phyloP scores from a whole-genome alignment of 306 rosid species.

The Pyrus pyrifolia region DNA sequence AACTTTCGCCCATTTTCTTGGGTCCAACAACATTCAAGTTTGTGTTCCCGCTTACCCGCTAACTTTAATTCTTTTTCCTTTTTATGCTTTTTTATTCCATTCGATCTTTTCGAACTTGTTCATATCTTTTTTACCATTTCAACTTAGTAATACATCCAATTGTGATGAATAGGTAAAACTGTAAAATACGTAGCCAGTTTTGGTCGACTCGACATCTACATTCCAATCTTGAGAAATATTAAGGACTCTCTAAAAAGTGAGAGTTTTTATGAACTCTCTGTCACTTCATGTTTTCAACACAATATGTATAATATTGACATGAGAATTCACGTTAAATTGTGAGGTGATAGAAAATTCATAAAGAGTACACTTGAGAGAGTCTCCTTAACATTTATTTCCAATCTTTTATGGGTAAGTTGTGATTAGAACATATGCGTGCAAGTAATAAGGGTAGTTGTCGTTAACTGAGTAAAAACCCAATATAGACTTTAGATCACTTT shows the following conservation, averaged over 20 bases:
- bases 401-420: too few relatives aligned
- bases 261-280: too few relatives aligned
- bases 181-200: background rate
- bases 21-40: slow-evolving; percentile 15
- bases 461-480: too few relatives aligned
- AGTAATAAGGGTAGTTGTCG: background rate
- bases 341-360: too few relatives aligned
- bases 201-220: background rate
- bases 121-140: background rate
- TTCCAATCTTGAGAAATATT: too few relatives aligned
- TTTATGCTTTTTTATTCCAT: background rate
- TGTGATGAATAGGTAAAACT: background rate
- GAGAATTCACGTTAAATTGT: too few relatives aligned
- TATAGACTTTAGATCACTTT: too few relatives aligned
- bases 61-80: background rate
- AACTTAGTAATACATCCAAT: background rate
- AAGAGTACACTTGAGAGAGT: too few relatives aligned
- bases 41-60: slow-evolving; percentile 17
- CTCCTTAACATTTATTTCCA: too few relatives aligned
- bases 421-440: background rate
- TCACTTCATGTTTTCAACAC: too few relatives aligned
- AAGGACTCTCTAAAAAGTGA: too few relatives aligned
- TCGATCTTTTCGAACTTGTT: background rate
- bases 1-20: background rate
- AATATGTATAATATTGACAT: too few relatives aligned